Conservation (phyloP, 1,139 yeast species). For the Taiozyma sp. region DNA sequence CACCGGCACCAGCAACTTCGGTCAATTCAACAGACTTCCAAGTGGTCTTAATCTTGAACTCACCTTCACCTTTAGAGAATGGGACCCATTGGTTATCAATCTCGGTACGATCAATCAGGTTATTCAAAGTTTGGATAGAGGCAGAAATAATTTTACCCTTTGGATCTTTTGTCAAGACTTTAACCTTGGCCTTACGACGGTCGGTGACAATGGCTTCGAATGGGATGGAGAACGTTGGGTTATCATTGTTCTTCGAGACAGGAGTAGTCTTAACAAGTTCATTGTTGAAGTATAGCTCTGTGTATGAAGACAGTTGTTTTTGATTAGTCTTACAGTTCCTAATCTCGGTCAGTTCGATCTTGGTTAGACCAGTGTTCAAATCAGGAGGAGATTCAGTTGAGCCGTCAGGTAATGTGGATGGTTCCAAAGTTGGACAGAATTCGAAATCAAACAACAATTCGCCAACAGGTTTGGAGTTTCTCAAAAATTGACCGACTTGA, state of each 20-base stretch:
- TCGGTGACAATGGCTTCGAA: constrained; percentile 74
- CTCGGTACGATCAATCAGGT: constrained; percentile 66
- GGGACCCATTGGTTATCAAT: constrained; percentile 78
- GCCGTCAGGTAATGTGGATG: constrained; percentile 77
- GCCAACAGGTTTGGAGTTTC: constrained; percentile 84
- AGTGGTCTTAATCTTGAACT: constrained; percentile 57
- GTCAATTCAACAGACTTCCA: constrained; percentile 88
- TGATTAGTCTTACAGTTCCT: constrained; percentile 30
- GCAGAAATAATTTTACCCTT: constrained; percentile 59
- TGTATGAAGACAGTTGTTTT: constrained; percentile 60
- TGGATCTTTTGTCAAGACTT: constrained; percentile 62
- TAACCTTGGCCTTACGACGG: constrained; percentile 64
- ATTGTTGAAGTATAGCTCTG: constrained; percentile 64
- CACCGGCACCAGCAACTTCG: constrained; percentile 63
- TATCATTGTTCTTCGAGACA: constrained; percentile 55
- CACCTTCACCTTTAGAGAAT: constrained; percentile 61
- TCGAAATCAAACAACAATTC: constrained; percentile 63
- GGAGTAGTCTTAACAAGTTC: constrained; percentile 54
- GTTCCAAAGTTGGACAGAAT: constrained; percentile 77
- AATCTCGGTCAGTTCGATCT: constrained; percentile 33
- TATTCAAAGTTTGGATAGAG: constrained; percentile 59
- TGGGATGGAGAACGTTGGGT: constrained; percentile 63
- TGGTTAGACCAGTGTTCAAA: constrained; percentile 85
- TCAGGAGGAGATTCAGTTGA: constrained; percentile 86
- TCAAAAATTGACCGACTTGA: constrained; percentile 52